These are phyloP conservation scores for Neonectria faginata DNA, from an alignment of 2,329 filamentous ascomycete species.

Conservation along the genomic window DNA sequence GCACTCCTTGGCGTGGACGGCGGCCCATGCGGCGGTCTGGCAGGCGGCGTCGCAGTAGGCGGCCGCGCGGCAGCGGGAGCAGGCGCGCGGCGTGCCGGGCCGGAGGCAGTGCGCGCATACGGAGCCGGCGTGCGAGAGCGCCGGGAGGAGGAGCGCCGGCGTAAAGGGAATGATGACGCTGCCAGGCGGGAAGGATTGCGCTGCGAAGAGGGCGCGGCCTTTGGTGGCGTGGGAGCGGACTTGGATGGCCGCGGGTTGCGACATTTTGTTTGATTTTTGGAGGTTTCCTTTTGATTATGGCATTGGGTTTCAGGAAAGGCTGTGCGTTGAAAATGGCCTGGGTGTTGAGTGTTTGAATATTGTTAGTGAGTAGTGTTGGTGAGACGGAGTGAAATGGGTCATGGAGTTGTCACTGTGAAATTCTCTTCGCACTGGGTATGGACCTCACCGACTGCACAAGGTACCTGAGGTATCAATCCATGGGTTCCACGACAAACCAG, in stretches of 20 bases:
- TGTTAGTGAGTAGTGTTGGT: not conserved
- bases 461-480: constrained; percentile 8
- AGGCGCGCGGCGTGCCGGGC: constrained; percentile 51
- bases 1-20: constrained; percentile 68
- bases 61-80: constrained; percentile 64
- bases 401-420: constrained; percentile 24
- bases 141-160: constrained; percentile 60
- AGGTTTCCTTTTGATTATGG: too few species aligned
- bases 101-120: constrained; percentile 65
- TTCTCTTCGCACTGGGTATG: constrained; percentile 32
- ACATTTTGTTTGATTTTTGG: constrained; percentile 27
- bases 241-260: constrained; percentile 39
- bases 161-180: constrained; percentile 59
- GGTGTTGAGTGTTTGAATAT: not conserved
- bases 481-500: not conserved
- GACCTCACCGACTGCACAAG: not conserved
- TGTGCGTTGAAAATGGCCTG: too few species aligned
- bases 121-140: constrained; percentile 53
- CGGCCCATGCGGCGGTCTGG: constrained; percentile 66
- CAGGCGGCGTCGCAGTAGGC: constrained; percentile 67
- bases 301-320: not conserved
- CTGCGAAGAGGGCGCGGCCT: constrained; percentile 61
- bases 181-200: constrained; percentile 58
- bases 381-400: not conserved
- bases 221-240: constrained; percentile 48